Evolutionary conservation across 2,329 filamentous ascomycete species (phyloP).

Genomic region (Sporothrix variecibatus): DNA sequence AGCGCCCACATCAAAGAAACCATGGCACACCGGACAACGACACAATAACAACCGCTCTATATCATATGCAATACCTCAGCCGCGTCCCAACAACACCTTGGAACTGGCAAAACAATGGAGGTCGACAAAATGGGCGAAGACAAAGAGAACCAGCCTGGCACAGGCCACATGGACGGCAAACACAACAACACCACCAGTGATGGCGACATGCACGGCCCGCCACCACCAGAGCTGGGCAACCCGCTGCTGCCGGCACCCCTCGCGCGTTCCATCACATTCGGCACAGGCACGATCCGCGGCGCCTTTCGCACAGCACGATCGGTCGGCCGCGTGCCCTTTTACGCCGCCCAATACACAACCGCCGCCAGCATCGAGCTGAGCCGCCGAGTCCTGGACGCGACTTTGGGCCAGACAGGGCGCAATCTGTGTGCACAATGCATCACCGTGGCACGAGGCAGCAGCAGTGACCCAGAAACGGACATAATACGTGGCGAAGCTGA

Average conservation of each 20-base stretch:
- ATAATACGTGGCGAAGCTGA: constrained; percentile 15
- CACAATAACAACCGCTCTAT: background rate
- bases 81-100: background rate
- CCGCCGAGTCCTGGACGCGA: constrained; percentile 55
- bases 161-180: background rate
- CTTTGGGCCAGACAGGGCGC: constrained; percentile 54
- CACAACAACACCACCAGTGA: background rate
- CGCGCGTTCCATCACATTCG: constrained; percentile 61
- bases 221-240: constrained; percentile 26
- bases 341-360: constrained; percentile 57
- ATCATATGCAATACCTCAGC: too few relatives aligned
- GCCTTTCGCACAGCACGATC: constrained; percentile 56
- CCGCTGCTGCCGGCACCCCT: constrained; percentile 56
- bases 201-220: constrained; percentile 20
- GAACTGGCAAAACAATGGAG: background rate
- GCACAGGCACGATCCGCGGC: constrained; percentile 61
- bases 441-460: background rate
- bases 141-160: background rate
- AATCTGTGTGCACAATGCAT: constrained; percentile 42
- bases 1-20: background rate
- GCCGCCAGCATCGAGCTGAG: constrained; percentile 60
- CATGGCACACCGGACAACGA: background rate
- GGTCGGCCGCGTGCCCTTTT: constrained; percentile 54
- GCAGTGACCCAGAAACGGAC: background rate
- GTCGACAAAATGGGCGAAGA: background rate